Evolutionary conservation across 164 flowering plant genomes (phyloP).

Genomic region (Chimonanthus salicifolius): DNA sequence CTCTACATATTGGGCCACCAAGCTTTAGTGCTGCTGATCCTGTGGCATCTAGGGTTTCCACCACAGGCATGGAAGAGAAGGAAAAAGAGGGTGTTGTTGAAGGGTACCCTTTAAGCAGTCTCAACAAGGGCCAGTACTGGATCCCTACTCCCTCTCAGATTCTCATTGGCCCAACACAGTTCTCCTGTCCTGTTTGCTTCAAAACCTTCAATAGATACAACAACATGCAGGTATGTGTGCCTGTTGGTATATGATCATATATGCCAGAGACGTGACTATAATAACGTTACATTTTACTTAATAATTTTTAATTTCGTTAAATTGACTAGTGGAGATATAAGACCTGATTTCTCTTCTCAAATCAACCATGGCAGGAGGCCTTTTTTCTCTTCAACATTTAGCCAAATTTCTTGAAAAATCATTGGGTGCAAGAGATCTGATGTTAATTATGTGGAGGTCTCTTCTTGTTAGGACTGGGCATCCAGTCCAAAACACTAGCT

Average conservation of each 20-base stretch:
- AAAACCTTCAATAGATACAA: slow-evolving; percentile 97
- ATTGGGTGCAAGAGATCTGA: too few species aligned
- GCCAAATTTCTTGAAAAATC: too few species aligned
- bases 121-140: slow-evolving; percentile 91
- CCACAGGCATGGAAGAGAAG: slow-evolving; percentile 21
- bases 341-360: too few species aligned
- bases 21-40: slow-evolving; percentile 37
- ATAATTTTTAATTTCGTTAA: too few species aligned
- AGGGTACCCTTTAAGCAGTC: slow-evolving; percentile 30
- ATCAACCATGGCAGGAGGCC: neutral
- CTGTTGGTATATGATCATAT: neutral
- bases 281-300: too few species aligned
- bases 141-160: slow-evolving; percentile 95
- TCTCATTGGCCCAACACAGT: slow-evolving; percentile 93
- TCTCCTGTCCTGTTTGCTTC: slow-evolving; percentile 94
- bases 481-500: too few species aligned
- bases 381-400: too few species aligned
- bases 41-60: slow-evolving; percentile 26
- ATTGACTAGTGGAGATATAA: too few species aligned
- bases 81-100: slow-evolving; percentile 32
- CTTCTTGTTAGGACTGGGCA: too few species aligned
- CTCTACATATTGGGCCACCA: slow-evolving; percentile 73
- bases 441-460: too few species aligned
- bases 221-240: slow-evolving; percentile 76
- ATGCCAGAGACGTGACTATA: too few species aligned